phyloP scores from a whole-genome alignment of 352 stramenopile genomes.

The Aphanomyces invadans region DNA sequence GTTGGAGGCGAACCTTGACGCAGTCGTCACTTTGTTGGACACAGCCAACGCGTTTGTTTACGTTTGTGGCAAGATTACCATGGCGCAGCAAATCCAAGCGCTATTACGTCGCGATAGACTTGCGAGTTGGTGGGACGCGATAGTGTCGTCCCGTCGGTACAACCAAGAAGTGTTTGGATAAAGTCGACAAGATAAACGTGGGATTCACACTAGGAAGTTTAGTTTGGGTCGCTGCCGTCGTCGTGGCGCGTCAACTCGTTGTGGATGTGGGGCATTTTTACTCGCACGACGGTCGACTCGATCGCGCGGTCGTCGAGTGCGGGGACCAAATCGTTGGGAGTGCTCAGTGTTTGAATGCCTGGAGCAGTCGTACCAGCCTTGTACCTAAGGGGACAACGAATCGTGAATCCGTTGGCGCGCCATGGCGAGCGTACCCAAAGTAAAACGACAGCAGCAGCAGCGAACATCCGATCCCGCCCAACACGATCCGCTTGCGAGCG shows the following conservation, averaged over 20 bases:
- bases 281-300: background rate
- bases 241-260: no score
- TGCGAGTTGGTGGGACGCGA: background rate
- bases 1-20: background rate
- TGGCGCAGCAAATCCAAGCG: background rate
- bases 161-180: conserved; percentile 21
- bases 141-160: background rate
- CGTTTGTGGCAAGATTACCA: background rate
- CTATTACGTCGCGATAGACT: background rate
- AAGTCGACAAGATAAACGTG: background rate
- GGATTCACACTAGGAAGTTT: no score
- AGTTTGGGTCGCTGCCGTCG: background rate
- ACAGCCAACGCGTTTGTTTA: background rate
- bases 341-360: conserved; percentile 1
- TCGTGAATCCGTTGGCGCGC: background rate
- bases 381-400: background rate
- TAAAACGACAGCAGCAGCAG: background rate
- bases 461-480: background rate
- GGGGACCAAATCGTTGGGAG: background rate
- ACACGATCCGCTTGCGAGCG: background rate
- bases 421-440: background rate
- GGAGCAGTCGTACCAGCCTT: conserved; percentile 4
- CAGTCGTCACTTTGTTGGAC: background rate
- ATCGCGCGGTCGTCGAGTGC: background rate
- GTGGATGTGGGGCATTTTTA: background rate